A percentile compares a stretch with the other conserved stretches of the same genome.
phyloP scores from a whole-genome alignment of 768 basidiomycete species.

The Sistotremastrum niveocremeum region DNA sequence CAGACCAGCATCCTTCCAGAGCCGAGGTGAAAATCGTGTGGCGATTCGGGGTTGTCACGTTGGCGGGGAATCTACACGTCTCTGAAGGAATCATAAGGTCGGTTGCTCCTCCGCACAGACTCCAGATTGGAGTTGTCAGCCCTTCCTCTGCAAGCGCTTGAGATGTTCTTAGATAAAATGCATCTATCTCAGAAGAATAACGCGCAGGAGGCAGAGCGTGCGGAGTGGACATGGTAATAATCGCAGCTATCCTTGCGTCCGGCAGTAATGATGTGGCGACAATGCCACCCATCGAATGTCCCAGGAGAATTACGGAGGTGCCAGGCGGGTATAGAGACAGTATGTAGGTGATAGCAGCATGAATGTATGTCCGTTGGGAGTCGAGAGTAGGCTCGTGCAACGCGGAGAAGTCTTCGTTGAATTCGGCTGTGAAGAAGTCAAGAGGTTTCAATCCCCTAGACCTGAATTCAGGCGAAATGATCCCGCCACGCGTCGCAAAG shows the following conservation, averaged over 20 bases:
- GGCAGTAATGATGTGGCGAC: slow-evolving; percentile 75
- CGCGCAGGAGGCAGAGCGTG: slow-evolving; percentile 79
- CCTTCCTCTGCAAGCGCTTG: slow-evolving; percentile 23
- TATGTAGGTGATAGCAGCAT: slow-evolving; percentile 60
- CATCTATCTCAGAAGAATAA: slow-evolving; percentile 68
- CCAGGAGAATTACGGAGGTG: slow-evolving; percentile 64
- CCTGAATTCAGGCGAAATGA: slow-evolving; percentile 40
- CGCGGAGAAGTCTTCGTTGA: slow-evolving; percentile 94
- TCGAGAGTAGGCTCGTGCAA: slow-evolving; percentile 84
- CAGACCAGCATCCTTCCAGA: slow-evolving; percentile 87
- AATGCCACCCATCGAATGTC: slow-evolving; percentile 96
- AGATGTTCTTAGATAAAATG: slow-evolving; percentile 44
- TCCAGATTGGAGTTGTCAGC: slow-evolving; percentile 52
- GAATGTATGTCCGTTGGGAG: slow-evolving; percentile 66
- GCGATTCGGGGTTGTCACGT: slow-evolving; percentile 13
- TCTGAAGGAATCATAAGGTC: slow-evolving; percentile 91
- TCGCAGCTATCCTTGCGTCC: slow-evolving; percentile 47
- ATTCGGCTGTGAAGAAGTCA: slow-evolving; percentile 93
- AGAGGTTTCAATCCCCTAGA: slow-evolving; percentile 36
- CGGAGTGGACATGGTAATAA: slow-evolving; percentile 96
- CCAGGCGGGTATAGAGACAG: slow-evolving; percentile 56
- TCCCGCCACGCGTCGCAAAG: slow-evolving; percentile 41
- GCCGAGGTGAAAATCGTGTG: slow-evolving; percentile 73
- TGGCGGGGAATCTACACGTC: slow-evolving; percentile 49
- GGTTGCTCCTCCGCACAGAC: slow-evolving; percentile 83